Evolutionary conservation across 441 rosid genomes (phyloP).

Genomic region (Croton setiger): DNA sequence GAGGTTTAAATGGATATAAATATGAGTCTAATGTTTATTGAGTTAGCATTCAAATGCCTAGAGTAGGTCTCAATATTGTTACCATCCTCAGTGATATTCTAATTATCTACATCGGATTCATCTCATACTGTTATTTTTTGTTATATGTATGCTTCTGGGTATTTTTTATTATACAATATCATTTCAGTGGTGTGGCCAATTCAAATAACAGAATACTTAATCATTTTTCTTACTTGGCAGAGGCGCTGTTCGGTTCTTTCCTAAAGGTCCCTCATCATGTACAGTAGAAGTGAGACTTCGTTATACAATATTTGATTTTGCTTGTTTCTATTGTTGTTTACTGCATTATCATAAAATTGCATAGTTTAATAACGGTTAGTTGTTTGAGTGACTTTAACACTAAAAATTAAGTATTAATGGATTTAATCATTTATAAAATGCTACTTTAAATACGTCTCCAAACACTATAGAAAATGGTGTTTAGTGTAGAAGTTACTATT

Average conservation of each 20-base stretch:
- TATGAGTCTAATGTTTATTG: not conserved
- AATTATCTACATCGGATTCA: not conserved
- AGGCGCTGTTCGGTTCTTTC: conserved; percentile 88
- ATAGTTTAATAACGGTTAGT: too few species aligned
- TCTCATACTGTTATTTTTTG: not conserved
- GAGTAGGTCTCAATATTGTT: not conserved
- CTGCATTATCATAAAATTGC: too few species aligned
- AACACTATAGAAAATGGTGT: too few species aligned
- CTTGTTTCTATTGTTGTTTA: conserved; percentile 8
- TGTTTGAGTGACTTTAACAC: too few species aligned
- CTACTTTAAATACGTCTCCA: too few species aligned
- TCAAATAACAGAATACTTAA: conserved; percentile 17
- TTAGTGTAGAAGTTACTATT: too few species aligned
- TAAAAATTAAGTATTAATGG: too few species aligned
- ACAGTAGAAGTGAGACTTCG: conserved; percentile 60
- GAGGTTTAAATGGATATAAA: not conserved
- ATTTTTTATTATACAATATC: not conserved
- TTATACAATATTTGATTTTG: conserved; percentile 11
- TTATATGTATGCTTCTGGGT: not conserved
- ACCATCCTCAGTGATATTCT: not conserved
- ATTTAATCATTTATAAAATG: too few species aligned
- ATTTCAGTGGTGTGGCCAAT: not conserved
- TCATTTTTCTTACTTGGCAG: conserved; percentile 40
- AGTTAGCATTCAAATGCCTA: not conserved
- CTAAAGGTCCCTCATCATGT: conserved; percentile 75